Evolutionary conservation across 2,329 filamentous ascomycete genomes (phyloP), one percentile per base, ranked within the genome.

Genomic region (Huntiella savannae): DNA sequence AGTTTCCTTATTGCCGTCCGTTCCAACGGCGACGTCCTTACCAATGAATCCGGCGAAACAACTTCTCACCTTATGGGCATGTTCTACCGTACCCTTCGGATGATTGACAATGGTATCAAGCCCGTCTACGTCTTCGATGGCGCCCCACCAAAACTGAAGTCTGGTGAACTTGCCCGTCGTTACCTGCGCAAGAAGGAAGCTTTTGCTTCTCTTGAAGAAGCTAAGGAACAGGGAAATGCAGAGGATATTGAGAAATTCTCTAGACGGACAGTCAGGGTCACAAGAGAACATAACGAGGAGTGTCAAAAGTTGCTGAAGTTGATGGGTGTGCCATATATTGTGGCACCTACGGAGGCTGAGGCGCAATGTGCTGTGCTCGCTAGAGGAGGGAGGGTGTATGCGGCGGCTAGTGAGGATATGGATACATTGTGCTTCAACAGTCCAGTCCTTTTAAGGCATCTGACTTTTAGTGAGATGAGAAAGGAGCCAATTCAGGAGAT

Each of bases 191-290:
- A 96, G 65, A 77, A 84, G 45, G 87, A 95, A 61, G 91, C 91
- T 6, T 82, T 76, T 43, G 88, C 94, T 56, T 79, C 79, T 5
- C 77, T 92, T 16, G 88, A 95, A 59, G 91, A 96, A 59, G 91
- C 91, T 45, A 95, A 93, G 61, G 91, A 98, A 67, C 94, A 84
- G 0, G 91, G 91, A 51, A 98, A 91, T 3, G 86, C 88, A 16
- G 73, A 98, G 60, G 91, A 98, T n/a, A 76, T 98, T 3, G 91
- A 98, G 65, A 96, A 95, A 63, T 98, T 96, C 65, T 92, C 86
- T 46, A 71, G 91, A 49, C 71, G 91, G 45, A 96, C 88, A 1
- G 91, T 98, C 41, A 74, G 85, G 48, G 91, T 96, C 45, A 96
- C 91, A n/a, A 74, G 81, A 52, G 88, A 98, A 64, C 91, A 98